A percentile compares a stretch with the other conserved stretches of the same genome.
These are phyloP conservation scores for Forsythia suspensa DNA, from an alignment of 257 asterid genomes.

Conservation along the genomic window DNA sequence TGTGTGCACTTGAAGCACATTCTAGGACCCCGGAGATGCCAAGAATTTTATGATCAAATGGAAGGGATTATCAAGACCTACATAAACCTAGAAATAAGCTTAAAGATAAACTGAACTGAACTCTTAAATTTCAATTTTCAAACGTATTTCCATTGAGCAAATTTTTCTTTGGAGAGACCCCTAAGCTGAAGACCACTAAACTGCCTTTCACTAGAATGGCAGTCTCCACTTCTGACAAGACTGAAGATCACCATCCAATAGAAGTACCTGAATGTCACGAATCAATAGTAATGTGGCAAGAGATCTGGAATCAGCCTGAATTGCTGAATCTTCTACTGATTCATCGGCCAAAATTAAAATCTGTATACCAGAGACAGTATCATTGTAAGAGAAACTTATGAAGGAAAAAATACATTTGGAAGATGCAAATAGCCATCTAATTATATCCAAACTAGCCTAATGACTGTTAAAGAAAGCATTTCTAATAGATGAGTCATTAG, in stretches of 20 bases:
- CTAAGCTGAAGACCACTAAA: neutral
- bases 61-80: neutral
- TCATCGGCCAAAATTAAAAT: slow-evolving; percentile 90
- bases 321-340: slow-evolving; percentile 89
- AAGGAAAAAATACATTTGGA: slow-evolving; percentile 11
- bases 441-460: neutral
- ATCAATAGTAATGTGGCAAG: slow-evolving; percentile 85
- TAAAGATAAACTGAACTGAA: neutral
- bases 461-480: neutral
- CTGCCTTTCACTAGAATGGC: neutral
- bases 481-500: neutral
- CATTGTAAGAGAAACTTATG: neutral
- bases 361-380: slow-evolving; percentile 35
- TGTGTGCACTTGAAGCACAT: neutral
- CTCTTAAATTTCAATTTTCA: neutral
- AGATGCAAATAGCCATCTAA: slow-evolving; percentile 5
- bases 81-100: neutral
- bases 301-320: slow-evolving; percentile 94
- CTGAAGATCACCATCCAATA: slow-evolving; percentile 7
- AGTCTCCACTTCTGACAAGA: neutral
- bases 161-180: neutral
- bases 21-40: neutral
- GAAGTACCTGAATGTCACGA: slow-evolving; percentile 84
- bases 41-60: neutral
- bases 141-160: neutral